A percentile compares a stretch with the other conserved stretches of the same genome.
Conservation (phyloP, 768 basidiomycete species). For the Scleroderma bovista region DNA sequence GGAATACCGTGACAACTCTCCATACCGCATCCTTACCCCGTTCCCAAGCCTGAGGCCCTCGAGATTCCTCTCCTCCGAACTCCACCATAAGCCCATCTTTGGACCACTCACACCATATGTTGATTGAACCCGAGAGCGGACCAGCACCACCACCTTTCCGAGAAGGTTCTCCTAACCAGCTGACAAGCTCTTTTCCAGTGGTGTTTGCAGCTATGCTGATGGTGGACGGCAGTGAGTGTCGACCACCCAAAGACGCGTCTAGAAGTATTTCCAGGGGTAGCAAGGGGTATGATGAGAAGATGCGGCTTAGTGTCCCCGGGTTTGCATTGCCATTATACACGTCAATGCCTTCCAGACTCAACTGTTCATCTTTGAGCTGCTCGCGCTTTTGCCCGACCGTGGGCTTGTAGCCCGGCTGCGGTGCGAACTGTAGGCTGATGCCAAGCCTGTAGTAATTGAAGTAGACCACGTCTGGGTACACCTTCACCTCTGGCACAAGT, state of each 20-base stretch:
- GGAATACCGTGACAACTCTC: slow-evolving; percentile 68
- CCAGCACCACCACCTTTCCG: slow-evolving; percentile 89
- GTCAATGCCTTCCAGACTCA: slow-evolving; percentile 69
- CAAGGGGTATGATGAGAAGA: slow-evolving; percentile 53
- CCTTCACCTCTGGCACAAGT: slow-evolving; percentile 57
- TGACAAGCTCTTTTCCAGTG: slow-evolving; percentile 76
- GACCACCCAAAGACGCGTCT: slow-evolving; percentile 12
- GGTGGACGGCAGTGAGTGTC: slow-evolving; percentile 30
- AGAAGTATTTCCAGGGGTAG: slow-evolving; percentile 49
- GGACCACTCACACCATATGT: slow-evolving; percentile 93
- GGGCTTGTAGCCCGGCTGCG: slow-evolving; percentile 59
- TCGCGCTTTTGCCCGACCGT: slow-evolving; percentile 37
- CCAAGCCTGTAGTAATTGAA: slow-evolving; percentile 80
- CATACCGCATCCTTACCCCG: slow-evolving; percentile 76
- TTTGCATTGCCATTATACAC: slow-evolving; percentile 56
- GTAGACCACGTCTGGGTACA: slow-evolving; percentile 80
- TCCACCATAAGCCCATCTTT: slow-evolving; percentile 80
- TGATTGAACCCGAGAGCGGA: slow-evolving; percentile 77
- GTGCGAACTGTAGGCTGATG: slow-evolving; percentile 73
- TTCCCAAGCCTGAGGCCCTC: slow-evolving; percentile 84
- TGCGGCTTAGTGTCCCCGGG: slow-evolving; percentile 31
- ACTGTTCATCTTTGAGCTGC: slow-evolving; percentile 44
- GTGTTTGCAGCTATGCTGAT: slow-evolving; percentile 45
- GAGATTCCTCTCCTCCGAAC: slow-evolving; percentile 72
- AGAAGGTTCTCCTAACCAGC: slow-evolving; percentile 74